phyloP scores from a whole-genome alignment of 345 rosid genomes.

The Salix koriyanagi region DNA sequence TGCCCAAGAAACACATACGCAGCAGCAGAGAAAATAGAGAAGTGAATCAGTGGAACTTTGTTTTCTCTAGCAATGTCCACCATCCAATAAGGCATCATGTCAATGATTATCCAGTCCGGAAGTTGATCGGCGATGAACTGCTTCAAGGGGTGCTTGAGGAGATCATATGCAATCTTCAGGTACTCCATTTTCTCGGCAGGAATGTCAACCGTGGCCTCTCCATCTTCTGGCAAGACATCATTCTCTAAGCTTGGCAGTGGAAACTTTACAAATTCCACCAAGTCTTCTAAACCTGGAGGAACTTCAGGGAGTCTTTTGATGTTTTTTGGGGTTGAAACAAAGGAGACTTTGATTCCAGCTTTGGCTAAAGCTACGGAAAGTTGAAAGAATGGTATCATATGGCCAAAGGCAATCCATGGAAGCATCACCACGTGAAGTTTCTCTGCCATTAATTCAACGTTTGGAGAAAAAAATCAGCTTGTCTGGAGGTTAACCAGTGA shows the following conservation, averaged over 20 bases:
- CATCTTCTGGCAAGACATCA: slow-evolving; percentile 9
- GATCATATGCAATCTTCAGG: slow-evolving; percentile 31
- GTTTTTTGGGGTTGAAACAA: slow-evolving; percentile 19
- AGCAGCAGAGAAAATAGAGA: slow-evolving; percentile 19
- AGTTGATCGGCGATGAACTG: slow-evolving; percentile 1
- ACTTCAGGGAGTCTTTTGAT: slow-evolving; percentile 24
- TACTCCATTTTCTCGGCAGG: slow-evolving; percentile 11
- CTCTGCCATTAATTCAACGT: slow-evolving; percentile 3
- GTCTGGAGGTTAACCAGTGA: no score
- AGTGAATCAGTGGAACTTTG: slow-evolving; percentile 13
- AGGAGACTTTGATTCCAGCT: slow-evolving; percentile 19
- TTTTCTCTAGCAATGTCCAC: slow-evolving; percentile 14
- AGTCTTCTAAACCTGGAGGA: slow-evolving; percentile 7
- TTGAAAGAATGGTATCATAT: slow-evolving; percentile 18
- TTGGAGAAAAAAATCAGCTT: not conserved
- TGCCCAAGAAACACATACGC: not conserved
- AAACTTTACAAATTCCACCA: slow-evolving; percentile 9
- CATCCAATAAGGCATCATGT: slow-evolving; percentile 20
- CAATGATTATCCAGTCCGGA: slow-evolving; percentile 31
- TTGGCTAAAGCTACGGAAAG: slow-evolving; percentile 17
- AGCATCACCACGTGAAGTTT: slow-evolving; percentile 19
- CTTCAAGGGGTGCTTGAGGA: slow-evolving; percentile 21
- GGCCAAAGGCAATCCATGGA: slow-evolving; percentile 29
- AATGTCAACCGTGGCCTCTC: slow-evolving; percentile 39
- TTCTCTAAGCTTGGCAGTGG: slow-evolving; percentile 18